Percentiles rank a stretch among this genome's conserved stretches.
Evolutionary conservation across 2,329 filamentous ascomycete genomes (phyloP).

Genomic region (Knufia fluminis): DNA sequence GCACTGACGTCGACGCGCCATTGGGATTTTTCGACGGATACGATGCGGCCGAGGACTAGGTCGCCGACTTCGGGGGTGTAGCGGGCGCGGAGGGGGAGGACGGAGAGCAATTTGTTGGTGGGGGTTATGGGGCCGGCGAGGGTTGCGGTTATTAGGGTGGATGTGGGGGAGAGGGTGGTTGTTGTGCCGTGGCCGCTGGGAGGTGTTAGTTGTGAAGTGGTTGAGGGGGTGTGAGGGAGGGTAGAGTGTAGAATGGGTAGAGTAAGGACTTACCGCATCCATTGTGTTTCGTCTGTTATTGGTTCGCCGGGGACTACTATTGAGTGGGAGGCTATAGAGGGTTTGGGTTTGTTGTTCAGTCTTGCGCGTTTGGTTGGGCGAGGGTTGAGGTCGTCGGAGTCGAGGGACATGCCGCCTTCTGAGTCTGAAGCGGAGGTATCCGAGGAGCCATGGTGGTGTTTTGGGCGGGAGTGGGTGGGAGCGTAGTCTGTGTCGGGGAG

Average conservation of each 20-base stretch:
- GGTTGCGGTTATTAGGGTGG: slow-evolving; percentile 69
- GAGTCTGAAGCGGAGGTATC: slow-evolving; percentile 34
- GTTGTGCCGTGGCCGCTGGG: slow-evolving; percentile 79
- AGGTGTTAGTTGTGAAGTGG: slow-evolving; percentile 5
- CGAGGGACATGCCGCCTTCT: slow-evolving; percentile 36
- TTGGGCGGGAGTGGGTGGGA: slow-evolving; percentile 37
- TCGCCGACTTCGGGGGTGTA: slow-evolving; percentile 96
- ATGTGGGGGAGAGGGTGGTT: slow-evolving; percentile 16
- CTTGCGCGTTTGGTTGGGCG: slow-evolving; percentile 33
- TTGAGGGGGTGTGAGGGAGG: background rate
- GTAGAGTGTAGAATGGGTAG: no score
- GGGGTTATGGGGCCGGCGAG: slow-evolving; percentile 83
- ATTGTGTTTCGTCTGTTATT: slow-evolving; percentile 87
- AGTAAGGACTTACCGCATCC: slow-evolving; percentile 73
- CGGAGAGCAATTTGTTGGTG: slow-evolving; percentile 93
- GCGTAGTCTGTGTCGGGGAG: slow-evolving; percentile 51
- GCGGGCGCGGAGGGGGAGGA: slow-evolving; percentile 78
- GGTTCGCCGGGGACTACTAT: slow-evolving; percentile 66
- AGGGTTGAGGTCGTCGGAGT: slow-evolving; percentile 30
- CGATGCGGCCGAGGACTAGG: slow-evolving; percentile 83
- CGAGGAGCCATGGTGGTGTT: slow-evolving; percentile 26
- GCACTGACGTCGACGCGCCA: slow-evolving; percentile 95
- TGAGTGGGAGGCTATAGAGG: slow-evolving; percentile 28
- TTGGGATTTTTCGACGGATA: slow-evolving; percentile 83
- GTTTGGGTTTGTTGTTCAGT: slow-evolving; percentile 13